These are phyloP conservation scores for Capsella bursapastoris DNA, from an alignment of 345 rosid genomes.

Conservation along the genomic window DNA sequence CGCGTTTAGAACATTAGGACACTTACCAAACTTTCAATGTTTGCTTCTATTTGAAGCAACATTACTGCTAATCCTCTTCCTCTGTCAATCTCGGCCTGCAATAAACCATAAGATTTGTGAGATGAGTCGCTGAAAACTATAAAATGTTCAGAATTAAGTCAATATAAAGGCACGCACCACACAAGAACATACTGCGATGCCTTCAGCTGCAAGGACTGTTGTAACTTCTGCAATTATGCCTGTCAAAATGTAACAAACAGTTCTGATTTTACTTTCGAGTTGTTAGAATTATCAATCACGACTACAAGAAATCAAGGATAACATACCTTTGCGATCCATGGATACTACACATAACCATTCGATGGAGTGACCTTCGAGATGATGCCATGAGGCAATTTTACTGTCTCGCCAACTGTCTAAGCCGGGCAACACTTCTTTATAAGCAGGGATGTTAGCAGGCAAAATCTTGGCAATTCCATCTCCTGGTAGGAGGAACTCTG, in stretches of 20 bases:
- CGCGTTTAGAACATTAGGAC: constrained; percentile 9
- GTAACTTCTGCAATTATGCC: constrained; percentile 94
- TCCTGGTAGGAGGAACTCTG: constrained; percentile 56
- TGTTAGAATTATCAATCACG: constrained; percentile 9
- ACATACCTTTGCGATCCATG: constrained; percentile 81
- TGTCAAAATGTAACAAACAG: constrained; percentile 40
- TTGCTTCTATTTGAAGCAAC: constrained; percentile 86
- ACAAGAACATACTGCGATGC: constrained; percentile 79
- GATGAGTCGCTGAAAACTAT: neutral
- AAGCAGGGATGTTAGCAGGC: constrained; percentile 67
- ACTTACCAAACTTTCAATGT: constrained; percentile 72
- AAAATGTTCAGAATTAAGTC: constrained; percentile 1
- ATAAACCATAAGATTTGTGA: neutral
- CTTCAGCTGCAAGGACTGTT: constrained; percentile 69
- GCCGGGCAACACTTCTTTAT: constrained; percentile 84
- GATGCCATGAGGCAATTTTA: constrained; percentile 92
- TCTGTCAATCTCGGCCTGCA: constrained; percentile 87
- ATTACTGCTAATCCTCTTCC: constrained; percentile 92
- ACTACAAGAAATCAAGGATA: neutral
- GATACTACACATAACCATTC: constrained; percentile 91
- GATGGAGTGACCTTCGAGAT: constrained; percentile 85
- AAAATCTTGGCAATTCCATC: constrained; percentile 69
- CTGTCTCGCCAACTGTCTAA: constrained; percentile 86
- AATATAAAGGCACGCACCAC: constrained; percentile 58
- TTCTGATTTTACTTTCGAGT: constrained; percentile 1